phyloP scores from a whole-genome alignment of 2,329 filamentous ascomycete genomes.

The Hymenoscyphus albidus region DNA sequence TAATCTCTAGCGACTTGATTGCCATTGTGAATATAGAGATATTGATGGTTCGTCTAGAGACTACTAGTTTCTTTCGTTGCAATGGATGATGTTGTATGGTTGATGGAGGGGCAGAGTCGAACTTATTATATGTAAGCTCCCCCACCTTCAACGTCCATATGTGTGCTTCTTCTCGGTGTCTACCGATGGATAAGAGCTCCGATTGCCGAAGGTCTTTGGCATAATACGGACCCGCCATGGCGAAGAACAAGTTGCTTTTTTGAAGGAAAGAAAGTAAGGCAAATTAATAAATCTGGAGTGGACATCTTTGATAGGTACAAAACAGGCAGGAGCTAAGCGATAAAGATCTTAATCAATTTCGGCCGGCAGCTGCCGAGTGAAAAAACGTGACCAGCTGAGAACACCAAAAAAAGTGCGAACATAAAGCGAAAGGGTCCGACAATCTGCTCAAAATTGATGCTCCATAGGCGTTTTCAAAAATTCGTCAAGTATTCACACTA shows the following conservation, averaged over 20 bases:
- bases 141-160: background rate
- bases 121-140: background rate
- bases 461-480: too few relatives aligned
- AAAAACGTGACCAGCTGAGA: background rate
- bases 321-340: conserved; percentile 2
- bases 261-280: background rate
- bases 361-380: background rate
- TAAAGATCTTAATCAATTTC: background rate
- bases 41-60: background rate
- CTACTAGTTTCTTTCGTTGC: background rate
- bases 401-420: too few relatives aligned
- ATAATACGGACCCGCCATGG: conserved; percentile 13
- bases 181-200: conserved; percentile 5
- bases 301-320: background rate
- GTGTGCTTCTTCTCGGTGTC: background rate
- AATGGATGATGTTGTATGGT: background rate
- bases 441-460: too few relatives aligned
- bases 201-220: conserved; percentile 9
- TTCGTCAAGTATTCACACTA: too few relatives aligned
- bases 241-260: background rate
- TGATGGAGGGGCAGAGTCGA: background rate
- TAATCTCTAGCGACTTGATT: conserved; percentile 31
- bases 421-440: too few relatives aligned
- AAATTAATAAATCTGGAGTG: background rate
- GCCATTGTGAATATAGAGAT: conserved; percentile 27